Base-by-base conservation (phyloP, 257 asterid genomes). In the Paraleonurus japonicus region DNA sequence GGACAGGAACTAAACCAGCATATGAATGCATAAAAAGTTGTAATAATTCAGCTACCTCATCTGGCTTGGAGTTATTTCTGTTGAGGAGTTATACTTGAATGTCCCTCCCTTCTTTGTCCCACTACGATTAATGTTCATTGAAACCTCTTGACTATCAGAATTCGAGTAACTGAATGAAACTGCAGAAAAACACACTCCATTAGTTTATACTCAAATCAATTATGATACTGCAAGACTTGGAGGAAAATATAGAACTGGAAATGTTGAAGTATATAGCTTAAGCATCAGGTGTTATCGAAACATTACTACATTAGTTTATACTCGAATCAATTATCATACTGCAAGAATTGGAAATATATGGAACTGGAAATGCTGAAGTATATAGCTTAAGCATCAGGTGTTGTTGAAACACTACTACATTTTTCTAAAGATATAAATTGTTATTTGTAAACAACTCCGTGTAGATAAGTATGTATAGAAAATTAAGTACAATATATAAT, bases 101-200 rank as follows among this genome's bases (percentile, higher is more conserved):
- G 88, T 84, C 73, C 88, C 90, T 43, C 96, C 94, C 84, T 86
- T 89, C 89, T 89, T 88, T 61, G 32, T 84, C 75, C 98, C 98
- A 78, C 85, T 78, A 47, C 96, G 95, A 47, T 84, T 89, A 72
- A 94, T 78, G 62, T 94, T 84, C 97, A 94, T 90, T 41, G 92
- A 86, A 57, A 91, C 98, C 87, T 91, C 98, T 80, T 89, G 91
- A 77, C 87, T 78, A 64, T 89, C 95, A 22, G 92, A 72, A 83
- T 51, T 83, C 3, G 97, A 81, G 83, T 91, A 94, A 63, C 96
- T 89, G 83, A 94, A 94, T 54, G 98, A 88, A 76, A 92, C 98
- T 92, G 92, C 81, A 80, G 68, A 61, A 65, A 58, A 62, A 13
- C 47, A 60, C 26, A 70, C 69, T 61, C 62, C 77, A 71, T 84